Percentiles rank a stretch among this genome's conserved stretches.
Conservation (phyloP, 129 eudicot genomes). For the Kitagawia praeruptora region DNA sequence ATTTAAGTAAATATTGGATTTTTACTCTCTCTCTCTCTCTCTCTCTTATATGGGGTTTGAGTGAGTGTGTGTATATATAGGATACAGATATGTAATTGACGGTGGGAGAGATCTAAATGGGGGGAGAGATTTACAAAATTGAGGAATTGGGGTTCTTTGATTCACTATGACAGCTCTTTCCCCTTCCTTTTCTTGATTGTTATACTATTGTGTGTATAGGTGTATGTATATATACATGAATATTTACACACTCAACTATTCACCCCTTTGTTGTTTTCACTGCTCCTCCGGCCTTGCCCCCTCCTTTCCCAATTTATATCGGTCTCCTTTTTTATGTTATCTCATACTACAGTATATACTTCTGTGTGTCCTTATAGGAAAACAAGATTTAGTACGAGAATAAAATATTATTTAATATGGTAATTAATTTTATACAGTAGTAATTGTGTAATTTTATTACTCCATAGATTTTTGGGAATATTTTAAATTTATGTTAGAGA, state of each 20-base stretch:
- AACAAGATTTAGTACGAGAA: not conserved
- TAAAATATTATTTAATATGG: not conserved
- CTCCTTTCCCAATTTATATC: not conserved
- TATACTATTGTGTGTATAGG: not conserved
- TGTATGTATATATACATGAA: not conserved
- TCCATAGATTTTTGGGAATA: not conserved
- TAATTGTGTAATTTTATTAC: not conserved
- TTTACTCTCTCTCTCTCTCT: not conserved
- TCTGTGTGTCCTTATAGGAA: not conserved
- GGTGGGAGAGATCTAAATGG: slow-evolving; percentile 6
- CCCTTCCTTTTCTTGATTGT: not conserved
- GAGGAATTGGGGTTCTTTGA: slow-evolving; percentile 4
- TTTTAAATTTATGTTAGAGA: no score
- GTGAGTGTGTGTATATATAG: not conserved
- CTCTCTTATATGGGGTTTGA: not conserved
- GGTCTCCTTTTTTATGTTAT: not conserved
- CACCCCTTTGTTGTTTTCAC: slow-evolving; percentile 1
- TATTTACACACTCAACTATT: slow-evolving; percentile 6
- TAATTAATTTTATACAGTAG: not conserved
- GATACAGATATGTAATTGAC: not conserved
- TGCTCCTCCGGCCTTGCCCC: not conserved
- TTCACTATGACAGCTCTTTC: not conserved
- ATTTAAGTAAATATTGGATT: not conserved
- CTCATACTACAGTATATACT: not conserved
- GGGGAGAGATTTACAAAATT: not conserved